These are phyloP conservation scores for Tricholoma matsutake DNA, from an alignment of 768 basidiomycete genomes.

Conservation along the genomic window DNA sequence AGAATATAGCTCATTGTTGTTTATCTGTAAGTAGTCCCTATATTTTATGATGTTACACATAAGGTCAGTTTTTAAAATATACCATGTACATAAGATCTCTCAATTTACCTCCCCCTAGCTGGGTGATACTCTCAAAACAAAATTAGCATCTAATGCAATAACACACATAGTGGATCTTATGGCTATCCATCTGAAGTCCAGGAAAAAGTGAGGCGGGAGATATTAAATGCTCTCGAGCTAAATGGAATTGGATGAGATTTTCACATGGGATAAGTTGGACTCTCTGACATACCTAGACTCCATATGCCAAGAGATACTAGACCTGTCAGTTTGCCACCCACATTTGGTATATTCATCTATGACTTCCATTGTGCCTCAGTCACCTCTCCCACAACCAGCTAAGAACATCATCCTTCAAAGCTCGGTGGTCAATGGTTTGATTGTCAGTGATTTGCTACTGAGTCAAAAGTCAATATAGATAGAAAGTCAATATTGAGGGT, in stretches of 20 bases:
- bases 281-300: slow-evolving; percentile 36
- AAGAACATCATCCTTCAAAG: no score
- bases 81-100: not conserved
- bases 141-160: slow-evolving; percentile 20
- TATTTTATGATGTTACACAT: slow-evolving; percentile 15
- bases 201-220: slow-evolving; percentile 34
- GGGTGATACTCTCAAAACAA: slow-evolving; percentile 5
- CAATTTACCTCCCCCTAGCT: not conserved
- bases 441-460: no score
- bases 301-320: slow-evolving; percentile 27
- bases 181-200: slow-evolving; percentile 26
- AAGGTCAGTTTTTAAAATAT: slow-evolving; percentile 4
- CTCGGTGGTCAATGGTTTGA: no score
- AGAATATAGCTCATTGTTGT: not conserved
- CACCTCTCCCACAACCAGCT: not conserved
- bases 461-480: no score
- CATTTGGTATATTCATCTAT: not conserved
- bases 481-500: no score
- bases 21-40: slow-evolving; percentile 10
- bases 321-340: not conserved
- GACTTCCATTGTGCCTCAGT: not conserved
- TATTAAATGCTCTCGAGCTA: slow-evolving; percentile 21
- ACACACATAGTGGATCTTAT: slow-evolving; percentile 33
- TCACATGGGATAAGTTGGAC: slow-evolving; percentile 34
- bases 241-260: slow-evolving; percentile 23